Conservation (phyloP, 129 eudicot species). For the Centrapalus pauciflorus region DNA sequence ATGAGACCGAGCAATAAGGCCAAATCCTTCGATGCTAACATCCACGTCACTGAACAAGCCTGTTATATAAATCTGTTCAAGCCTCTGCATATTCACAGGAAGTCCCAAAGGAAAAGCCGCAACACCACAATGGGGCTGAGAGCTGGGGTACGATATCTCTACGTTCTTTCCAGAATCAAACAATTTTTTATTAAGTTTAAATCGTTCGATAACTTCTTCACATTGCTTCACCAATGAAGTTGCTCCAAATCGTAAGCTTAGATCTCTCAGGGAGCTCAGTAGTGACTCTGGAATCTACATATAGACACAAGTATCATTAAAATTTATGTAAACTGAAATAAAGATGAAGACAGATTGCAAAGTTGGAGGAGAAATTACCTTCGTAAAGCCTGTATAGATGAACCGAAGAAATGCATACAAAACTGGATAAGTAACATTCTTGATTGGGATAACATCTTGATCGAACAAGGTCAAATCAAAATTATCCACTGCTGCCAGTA, state of each 20-base stretch:
- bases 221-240: constrained; percentile 71
- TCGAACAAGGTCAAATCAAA: constrained; percentile 36
- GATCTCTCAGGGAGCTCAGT: constrained; percentile 50
- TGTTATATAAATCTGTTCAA: constrained; percentile 43
- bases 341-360: not conserved
- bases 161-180: constrained; percentile 70
- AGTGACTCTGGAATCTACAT: constrained; percentile 68
- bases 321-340: not conserved
- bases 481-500: constrained; percentile 75
- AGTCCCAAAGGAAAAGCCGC: constrained; percentile 51
- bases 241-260: constrained; percentile 71
- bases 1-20: constrained; percentile 52
- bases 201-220: constrained; percentile 66
- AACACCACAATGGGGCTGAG: constrained; percentile 41
- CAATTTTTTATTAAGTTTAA: constrained; percentile 68
- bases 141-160: constrained; percentile 65
- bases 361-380: constrained; percentile 39
- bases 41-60: constrained; percentile 72
- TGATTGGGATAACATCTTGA: constrained; percentile 54
- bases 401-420: constrained; percentile 70
- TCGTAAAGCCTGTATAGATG: constrained; percentile 70
- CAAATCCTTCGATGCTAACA: constrained; percentile 67
- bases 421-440: constrained; percentile 54
- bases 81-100: constrained; percentile 52
- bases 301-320: not conserved